These are phyloP conservation scores for Daedaleopsis nitida DNA, from an alignment of 768 basidiomycete genomes.

Conservation along the genomic window DNA sequence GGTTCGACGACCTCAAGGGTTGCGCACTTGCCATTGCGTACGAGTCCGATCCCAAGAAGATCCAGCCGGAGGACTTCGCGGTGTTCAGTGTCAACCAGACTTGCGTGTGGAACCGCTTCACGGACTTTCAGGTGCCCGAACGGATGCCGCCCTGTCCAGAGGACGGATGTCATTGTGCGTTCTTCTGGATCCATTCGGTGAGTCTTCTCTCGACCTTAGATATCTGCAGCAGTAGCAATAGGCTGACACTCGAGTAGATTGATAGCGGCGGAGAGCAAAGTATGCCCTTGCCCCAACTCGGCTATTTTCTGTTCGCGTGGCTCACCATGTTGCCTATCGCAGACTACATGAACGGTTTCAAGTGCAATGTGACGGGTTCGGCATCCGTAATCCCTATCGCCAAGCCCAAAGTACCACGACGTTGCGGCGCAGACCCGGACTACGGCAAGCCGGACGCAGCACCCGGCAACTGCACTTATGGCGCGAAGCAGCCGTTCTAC, in stretches of 20 bases:
- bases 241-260: conserved; percentile 26
- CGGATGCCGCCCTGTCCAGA: conserved; percentile 69
- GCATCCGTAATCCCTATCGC: conserved; percentile 55
- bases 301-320: background rate
- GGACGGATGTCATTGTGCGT: conserved; percentile 70
- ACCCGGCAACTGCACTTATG: conserved; percentile 72
- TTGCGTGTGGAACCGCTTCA: conserved; percentile 72
- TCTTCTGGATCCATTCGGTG: conserved; percentile 72
- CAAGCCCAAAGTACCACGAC: conserved; percentile 56
- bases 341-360: conserved; percentile 80
- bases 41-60: conserved; percentile 55
- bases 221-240: no score
- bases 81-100: conserved; percentile 77
- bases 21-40: conserved; percentile 77
- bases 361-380: conserved; percentile 59
- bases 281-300: conserved; percentile 29
- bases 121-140: conserved; percentile 66
- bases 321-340: background rate
- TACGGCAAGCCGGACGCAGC: conserved; percentile 44
- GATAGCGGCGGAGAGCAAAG: conserved; percentile 66
- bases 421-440: conserved; percentile 61
- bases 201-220: conserved; percentile 12
- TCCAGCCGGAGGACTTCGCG: conserved; percentile 70
- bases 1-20: conserved; percentile 54
- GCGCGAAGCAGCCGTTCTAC: conserved; percentile 70